phyloP scores from a whole-genome alignment of 2,329 filamentous ascomycete genomes.

The Aureobasidium sp. region DNA sequence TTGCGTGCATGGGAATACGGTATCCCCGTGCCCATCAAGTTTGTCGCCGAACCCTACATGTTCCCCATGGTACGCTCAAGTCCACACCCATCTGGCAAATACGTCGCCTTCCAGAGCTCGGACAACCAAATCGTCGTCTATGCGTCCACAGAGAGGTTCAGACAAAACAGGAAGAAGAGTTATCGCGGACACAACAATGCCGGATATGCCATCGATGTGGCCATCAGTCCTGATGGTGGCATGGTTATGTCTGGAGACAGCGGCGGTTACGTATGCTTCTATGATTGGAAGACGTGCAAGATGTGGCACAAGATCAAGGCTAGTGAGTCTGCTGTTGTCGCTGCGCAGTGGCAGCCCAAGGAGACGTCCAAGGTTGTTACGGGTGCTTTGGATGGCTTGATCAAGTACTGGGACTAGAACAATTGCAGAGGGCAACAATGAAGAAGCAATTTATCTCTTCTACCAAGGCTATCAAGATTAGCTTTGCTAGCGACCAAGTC shows the following conservation, averaged over 20 bases:
- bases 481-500: neutral
- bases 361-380: conserved; percentile 92
- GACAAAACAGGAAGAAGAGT: conserved; percentile 94
- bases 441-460: neutral
- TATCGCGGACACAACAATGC: conserved; percentile 95
- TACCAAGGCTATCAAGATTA: neutral
- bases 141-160: conserved; percentile 87
- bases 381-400: conserved; percentile 78
- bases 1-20: conserved; percentile 97
- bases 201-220: conserved; percentile 84
- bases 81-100: conserved; percentile 82
- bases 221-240: conserved; percentile 83
- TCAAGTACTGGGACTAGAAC: conserved; percentile 81
- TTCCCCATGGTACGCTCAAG: conserved; percentile 85
- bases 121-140: conserved; percentile 98
- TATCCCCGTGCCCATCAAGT: conserved; percentile 97
- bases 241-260: conserved; percentile 83
- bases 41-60: conserved; percentile 78
- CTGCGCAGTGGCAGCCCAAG: conserved; percentile 92
- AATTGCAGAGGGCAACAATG: neutral
- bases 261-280: conserved; percentile 86
- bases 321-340: conserved; percentile 73
- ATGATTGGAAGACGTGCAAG: conserved; percentile 99
- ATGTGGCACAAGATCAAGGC: conserved; percentile 96
- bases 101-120: conserved; percentile 83